Conservation (phyloP, 202 grass and related monocot genomes). For the Tripidium arundinaceum region DNA sequence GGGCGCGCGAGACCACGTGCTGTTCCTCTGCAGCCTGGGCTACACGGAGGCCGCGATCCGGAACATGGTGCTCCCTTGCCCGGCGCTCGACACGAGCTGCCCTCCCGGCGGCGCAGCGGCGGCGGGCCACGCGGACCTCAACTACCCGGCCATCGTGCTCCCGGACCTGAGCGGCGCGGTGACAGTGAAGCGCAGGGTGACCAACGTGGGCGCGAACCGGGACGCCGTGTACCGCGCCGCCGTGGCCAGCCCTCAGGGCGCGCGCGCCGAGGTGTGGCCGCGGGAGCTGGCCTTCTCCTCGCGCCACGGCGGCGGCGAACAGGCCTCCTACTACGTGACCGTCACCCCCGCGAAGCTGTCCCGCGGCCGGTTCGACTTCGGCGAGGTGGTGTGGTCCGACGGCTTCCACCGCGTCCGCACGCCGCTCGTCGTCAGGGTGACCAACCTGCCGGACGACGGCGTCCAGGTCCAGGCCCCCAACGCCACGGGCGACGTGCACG, state of each 20-base stretch:
- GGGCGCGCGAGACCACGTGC: conserved; percentile 41
- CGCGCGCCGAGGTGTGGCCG: conserved; percentile 58
- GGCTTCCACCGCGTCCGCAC: conserved; percentile 70
- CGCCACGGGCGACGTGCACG: background rate
- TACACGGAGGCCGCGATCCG: conserved; percentile 45
- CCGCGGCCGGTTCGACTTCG: conserved; percentile 65
- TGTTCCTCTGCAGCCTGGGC: conserved; percentile 61
- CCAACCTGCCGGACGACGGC: conserved; percentile 40
- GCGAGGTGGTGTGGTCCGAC: conserved; percentile 83
- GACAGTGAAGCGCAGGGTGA: conserved; percentile 55
- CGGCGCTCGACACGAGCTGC: conserved; percentile 46
- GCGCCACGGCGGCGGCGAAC: conserved; percentile 22
- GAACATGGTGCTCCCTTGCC: conserved; percentile 41
- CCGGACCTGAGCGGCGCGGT: conserved; percentile 24
- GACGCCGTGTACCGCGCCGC: conserved; percentile 41
- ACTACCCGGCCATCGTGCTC: conserved; percentile 69
- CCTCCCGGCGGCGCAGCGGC: background rate
- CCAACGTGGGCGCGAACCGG: conserved; percentile 48
- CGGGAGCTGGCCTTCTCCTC: conserved; percentile 43
- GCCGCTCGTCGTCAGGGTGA: conserved; percentile 70
- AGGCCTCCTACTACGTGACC: conserved; percentile 58
- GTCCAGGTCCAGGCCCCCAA: background rate
- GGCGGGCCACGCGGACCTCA: conserved; percentile 33
- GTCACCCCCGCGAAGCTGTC: conserved; percentile 57
- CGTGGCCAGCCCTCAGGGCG: conserved; percentile 49